Evolutionary conservation across 1,284 basidiomycete genomes (phyloP).

Genomic region (Microbotryum silenes-acaulis): DNA sequence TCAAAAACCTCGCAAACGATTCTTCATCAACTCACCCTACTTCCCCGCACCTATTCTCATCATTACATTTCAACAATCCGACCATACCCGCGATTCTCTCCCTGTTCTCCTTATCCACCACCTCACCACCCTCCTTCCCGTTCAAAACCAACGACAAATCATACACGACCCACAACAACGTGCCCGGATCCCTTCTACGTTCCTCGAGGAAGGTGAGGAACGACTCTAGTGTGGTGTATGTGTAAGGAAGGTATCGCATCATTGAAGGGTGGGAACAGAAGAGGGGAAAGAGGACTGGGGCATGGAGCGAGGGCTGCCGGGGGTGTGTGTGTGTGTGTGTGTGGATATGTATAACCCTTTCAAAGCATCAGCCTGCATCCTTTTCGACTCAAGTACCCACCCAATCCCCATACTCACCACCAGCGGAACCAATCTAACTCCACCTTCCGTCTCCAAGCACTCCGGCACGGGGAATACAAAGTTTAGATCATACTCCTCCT

Average conservation of each 20-base stretch:
- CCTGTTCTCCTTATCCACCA: neutral
- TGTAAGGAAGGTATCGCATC: conserved; percentile 16
- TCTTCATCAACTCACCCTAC: conserved; percentile 1
- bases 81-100: conserved; percentile 16
- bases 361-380: too few species aligned
- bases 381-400: too few species aligned
- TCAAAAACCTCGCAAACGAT: too few species aligned
- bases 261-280: neutral
- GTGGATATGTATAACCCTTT: neutral
- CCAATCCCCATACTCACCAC: conserved; percentile 1
- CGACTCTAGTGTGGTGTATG: conserved; percentile 10
- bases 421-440: conserved; percentile 7
- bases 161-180: neutral
- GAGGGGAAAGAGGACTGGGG: neutral
- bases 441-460: neutral
- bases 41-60: conserved; percentile 7
- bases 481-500: conserved; percentile 11
- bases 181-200: neutral
- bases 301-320: conserved; percentile 16
- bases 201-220: conserved; percentile 10
- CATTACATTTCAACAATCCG: conserved; percentile 6
- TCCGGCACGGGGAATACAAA: neutral
- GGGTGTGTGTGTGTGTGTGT: too few species aligned
- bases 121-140: too few species aligned
- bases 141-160: neutral